Base-by-base conservation (phyloP, 2,329 filamentous ascomycete species). In the Moelleriella libera region DNA sequence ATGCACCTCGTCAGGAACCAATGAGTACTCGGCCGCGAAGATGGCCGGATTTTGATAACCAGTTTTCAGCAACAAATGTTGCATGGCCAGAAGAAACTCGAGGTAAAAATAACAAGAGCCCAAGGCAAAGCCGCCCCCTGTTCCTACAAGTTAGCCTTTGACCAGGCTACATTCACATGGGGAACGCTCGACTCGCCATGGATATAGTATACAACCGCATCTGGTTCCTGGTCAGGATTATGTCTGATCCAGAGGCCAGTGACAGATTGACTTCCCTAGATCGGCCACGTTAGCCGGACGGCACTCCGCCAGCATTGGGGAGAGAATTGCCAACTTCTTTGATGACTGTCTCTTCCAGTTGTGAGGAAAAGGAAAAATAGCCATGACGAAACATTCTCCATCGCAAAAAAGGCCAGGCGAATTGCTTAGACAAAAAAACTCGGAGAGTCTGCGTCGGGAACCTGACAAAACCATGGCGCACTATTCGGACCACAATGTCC, bases 31-130 rank as follows among this genome's bases (percentile, higher is more conserved):
- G 5, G 92, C 69, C 1, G 83, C 79, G 58, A 92, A 88, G 4
- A 92, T 74, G 28, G 84, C 83, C 0, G 87, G 87, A 57, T 89
- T 92, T 8, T 67, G 61, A 60, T 83, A 90, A 1, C 83, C 83
- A 14, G 71, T 68, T 46, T 74, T 66, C 48, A 77, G 71, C 40
- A 94, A 70, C 14, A 88, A 66, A 42, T 72, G 69, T 10, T 85
- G 67, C 82, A 83, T 88, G 7, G 79, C 76, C 47, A 90, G 68
- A 3, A 94, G 70, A 54, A 90, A 92, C 57, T 94, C 88, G 37
- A 89, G 75, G 61, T 94, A 94, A 62, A 94, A 94, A 65, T 84
- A 85, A 14, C 75, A 71, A 10, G 84, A 88, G 3, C 87, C 88
- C 81, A 94, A 85, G 6, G 79, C 78, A 60, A 94, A 92, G 0